Percentiles rank a stretch among this genome's conserved stretches.
Conservation (phyloP, 768 basidiomycete species). For the Psilocybe cyanescens region DNA sequence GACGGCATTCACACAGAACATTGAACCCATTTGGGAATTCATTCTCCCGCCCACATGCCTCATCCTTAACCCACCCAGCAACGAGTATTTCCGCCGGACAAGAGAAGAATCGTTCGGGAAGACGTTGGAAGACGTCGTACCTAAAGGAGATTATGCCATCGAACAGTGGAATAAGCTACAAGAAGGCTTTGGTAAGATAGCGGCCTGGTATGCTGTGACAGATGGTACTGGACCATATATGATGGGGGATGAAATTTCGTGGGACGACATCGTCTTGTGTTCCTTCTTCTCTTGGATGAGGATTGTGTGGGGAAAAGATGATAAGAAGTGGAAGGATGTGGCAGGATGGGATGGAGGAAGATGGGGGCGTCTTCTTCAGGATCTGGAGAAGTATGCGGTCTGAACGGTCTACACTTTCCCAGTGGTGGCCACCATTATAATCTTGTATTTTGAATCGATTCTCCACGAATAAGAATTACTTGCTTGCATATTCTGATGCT, state of each 20-base stretch:
- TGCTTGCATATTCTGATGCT: too few species aligned
- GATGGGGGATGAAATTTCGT: conserved; percentile 36
- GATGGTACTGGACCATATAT: conserved; percentile 31
- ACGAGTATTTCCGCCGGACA: conserved; percentile 37
- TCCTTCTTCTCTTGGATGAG: conserved; percentile 26
- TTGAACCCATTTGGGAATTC: conserved; percentile 2
- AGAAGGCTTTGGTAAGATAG: conserved; percentile 26
- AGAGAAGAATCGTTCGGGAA: conserved; percentile 33
- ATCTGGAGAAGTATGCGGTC: conserved; percentile 17
- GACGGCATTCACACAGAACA: neutral
- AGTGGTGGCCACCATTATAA: too few species aligned
- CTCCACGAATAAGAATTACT: too few species aligned
- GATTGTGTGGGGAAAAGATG: conserved; percentile 33
- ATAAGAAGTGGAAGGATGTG: conserved; percentile 38
- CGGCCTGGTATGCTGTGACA: conserved; percentile 28
- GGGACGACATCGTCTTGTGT: conserved; percentile 42
- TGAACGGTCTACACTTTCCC: neutral
- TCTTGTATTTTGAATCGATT: too few species aligned
- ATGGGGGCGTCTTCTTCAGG: conserved; percentile 31
- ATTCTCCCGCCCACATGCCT: conserved; percentile 6
- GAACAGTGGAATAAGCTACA: conserved; percentile 37
- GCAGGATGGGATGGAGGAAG: conserved; percentile 33
- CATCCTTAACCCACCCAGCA: conserved; percentile 18
- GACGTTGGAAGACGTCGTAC: conserved; percentile 36
- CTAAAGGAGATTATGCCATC: conserved; percentile 29